A percentile compares a stretch with the other conserved stretches of the same genome.
Conservation (phyloP, 352 stramenopile genomes). For the Pythium pyrilobum region DNA sequence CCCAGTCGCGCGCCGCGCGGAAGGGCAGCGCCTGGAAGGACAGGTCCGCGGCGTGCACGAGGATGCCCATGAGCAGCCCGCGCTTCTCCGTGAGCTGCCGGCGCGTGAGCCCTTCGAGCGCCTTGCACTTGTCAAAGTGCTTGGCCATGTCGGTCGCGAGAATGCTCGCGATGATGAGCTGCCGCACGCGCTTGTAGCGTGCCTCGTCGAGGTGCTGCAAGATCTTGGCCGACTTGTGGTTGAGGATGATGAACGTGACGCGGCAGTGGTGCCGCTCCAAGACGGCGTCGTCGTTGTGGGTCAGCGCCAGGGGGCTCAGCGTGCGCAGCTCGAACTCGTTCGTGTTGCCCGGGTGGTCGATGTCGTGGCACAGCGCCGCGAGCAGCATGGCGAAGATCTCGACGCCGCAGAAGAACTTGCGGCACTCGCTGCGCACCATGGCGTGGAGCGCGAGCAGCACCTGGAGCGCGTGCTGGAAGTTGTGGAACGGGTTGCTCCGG, state of each 20-base stretch:
- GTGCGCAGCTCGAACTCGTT: conserved; percentile 85
- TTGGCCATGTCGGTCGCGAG: conserved; percentile 75
- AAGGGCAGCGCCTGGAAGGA: conserved; percentile 57
- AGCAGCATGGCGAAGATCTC: conserved; percentile 76
- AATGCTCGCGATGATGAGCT: conserved; percentile 65
- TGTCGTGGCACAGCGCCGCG: conserved; percentile 70
- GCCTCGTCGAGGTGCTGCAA: conserved; percentile 50
- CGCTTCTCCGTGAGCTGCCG: conserved; percentile 56
- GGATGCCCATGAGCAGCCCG: conserved; percentile 50
- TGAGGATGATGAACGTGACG: conserved; percentile 73
- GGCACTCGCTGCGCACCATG: conserved; percentile 49
- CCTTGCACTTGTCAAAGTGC: conserved; percentile 72
- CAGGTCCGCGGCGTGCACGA: conserved; percentile 71
- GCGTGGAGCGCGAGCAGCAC: conserved; percentile 55
- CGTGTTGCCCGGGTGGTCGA: conserved; percentile 77
- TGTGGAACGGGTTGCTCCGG: conserved; percentile 75
- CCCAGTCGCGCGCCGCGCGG: conserved; percentile 45
- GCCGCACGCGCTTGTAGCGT: conserved; percentile 47
- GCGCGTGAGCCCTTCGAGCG: conserved; percentile 50
- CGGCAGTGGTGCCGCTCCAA: conserved; percentile 79
- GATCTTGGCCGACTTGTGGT: conserved; percentile 71
- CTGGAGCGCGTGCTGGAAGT: conserved; percentile 72
- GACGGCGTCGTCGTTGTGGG: conserved; percentile 81
- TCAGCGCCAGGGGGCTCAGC: conserved; percentile 67
- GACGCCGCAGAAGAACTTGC: conserved; percentile 52